Evolutionary conservation across 2,329 filamentous ascomycete species (phyloP).

Genomic region (Hymenoscyphus repandus): DNA sequence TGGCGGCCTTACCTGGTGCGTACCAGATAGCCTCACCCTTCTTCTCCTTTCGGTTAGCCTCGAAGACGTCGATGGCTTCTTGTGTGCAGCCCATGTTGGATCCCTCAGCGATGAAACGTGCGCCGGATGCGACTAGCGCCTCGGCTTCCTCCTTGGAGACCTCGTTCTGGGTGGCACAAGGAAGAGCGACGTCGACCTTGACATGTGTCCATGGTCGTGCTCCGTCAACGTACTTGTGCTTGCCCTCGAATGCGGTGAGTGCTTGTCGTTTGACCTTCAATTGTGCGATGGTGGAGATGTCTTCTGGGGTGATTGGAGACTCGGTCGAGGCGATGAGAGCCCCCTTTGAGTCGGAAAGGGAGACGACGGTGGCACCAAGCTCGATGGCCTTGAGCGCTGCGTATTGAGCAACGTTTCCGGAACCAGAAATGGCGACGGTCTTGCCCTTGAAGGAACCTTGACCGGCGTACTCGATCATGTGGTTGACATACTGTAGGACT

Average conservation of each 20-base stretch:
- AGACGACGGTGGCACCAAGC: slow-evolving; percentile 87
- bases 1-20: slow-evolving; percentile 93
- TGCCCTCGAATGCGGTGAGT: slow-evolving; percentile 66
- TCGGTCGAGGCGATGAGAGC: slow-evolving; percentile 69
- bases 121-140: slow-evolving; percentile 69
- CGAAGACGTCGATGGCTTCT: slow-evolving; percentile 90
- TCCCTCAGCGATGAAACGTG: slow-evolving; percentile 86
- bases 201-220: slow-evolving; percentile 89
- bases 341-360: slow-evolving; percentile 89
- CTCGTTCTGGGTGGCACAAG: slow-evolving; percentile 96
- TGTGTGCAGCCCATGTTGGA: slow-evolving; percentile 99
- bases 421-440: slow-evolving; percentile 91
- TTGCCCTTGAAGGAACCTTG: slow-evolving; percentile 84
- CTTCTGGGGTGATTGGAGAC: slow-evolving; percentile 69
- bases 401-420: slow-evolving; percentile 97
- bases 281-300: slow-evolving; percentile 71
- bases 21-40: slow-evolving; percentile 78
- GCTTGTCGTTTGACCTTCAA: slow-evolving; percentile 86
- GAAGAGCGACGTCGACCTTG: slow-evolving; percentile 85
- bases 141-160: slow-evolving; percentile 87
- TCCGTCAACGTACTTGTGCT: slow-evolving; percentile 82
- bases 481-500: slow-evolving; percentile 64
- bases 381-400: slow-evolving; percentile 94
- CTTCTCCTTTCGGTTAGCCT: slow-evolving; percentile 69
- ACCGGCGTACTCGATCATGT: slow-evolving; percentile 92